Evolutionary conservation across 257 asterid species (phyloP).

Genomic region (Solanum medicagineum): DNA sequence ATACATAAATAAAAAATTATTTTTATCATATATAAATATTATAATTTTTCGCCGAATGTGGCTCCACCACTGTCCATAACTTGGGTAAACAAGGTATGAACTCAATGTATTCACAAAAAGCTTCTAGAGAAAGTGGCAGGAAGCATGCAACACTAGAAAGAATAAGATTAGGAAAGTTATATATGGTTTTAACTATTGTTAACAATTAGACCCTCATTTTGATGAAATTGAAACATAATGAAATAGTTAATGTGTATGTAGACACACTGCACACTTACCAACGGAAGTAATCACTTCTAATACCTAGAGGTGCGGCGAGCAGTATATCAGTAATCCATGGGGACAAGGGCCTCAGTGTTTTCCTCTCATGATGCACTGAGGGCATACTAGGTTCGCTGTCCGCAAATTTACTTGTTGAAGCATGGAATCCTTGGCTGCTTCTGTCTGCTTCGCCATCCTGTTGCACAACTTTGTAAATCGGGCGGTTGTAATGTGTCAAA

Average conservation of each 20-base stretch:
- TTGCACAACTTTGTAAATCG: constrained; percentile 66
- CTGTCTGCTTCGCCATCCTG: constrained; percentile 53
- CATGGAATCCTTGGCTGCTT: constrained; percentile 56
- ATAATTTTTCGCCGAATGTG: too few relatives aligned
- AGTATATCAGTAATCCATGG: constrained; percentile 95
- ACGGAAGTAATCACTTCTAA: constrained; percentile 97
- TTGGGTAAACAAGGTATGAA: background rate
- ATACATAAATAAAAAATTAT: too few relatives aligned
- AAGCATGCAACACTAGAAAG: background rate
- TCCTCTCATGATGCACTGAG: constrained; percentile 62
- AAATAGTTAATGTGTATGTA: background rate
- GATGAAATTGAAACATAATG: background rate
- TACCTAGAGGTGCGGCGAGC: constrained; percentile 91
- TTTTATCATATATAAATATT: too few relatives aligned
- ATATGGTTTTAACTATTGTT: background rate
- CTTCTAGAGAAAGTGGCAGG: background rate
- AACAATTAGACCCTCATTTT: background rate
- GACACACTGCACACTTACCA: constrained; percentile 46
- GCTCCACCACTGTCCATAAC: background rate
- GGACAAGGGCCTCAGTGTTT: constrained; percentile 77
- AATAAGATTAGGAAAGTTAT: background rate
- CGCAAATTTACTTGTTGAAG: constrained; percentile 55
- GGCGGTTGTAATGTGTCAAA: constrained; percentile 90
- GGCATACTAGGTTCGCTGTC: constrained; percentile 31
- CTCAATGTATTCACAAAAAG: background rate